Evolutionary conservation across 208 protist species (phyloP), one percentile per base, ranked within the genome.

Genomic region (Naegleria gruberi): DNA sequence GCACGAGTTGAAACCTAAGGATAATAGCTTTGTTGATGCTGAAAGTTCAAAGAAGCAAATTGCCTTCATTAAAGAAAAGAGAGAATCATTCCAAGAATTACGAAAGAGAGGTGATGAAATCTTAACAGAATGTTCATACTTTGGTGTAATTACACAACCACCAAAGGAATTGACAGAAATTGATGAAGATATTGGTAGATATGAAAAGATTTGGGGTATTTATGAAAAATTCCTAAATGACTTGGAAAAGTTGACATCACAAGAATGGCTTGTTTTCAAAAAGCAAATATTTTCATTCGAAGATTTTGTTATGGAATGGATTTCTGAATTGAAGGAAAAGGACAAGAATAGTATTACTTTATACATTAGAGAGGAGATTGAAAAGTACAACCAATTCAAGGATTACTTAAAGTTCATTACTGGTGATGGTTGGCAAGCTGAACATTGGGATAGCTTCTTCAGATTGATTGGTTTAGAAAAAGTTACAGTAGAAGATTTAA

Each of bases 381-480:
- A 97, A 77, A 91, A 93, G 89, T 98, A 96, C 94, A 90, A 82
- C 10, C 92, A 96, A 5, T 96, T 96, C 90, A 93, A 94, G 41
- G 96, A 96, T 30, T 89, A 96, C 37, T 93, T 99, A 73, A 97
- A 97, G 91, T 98, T 95, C 89, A 93, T 98, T 12, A 95, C 96
- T 55, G 98, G 98, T 57, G 98, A 99, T 57, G 95, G 94, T 47
- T 99, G 99, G 90, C 98, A 97, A 12, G 92, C 94, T 15, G 94
- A 96, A 2, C 98, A 99, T 94, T 99, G 98, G 98, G 91, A 83
- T 26, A 94, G 96, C 91, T 93, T 99, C 23, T 99, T 99, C 92
- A 42, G 83, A 2, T 89, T 98, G 26, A 91, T 99, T 45, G 91
- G 92, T 57, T 85, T 99, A 5, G 92, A 92, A 89, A 93, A 94